A percentile compares a stretch with the other conserved stretches of the same genome.
Conservation (phyloP, 2,329 filamentous ascomycete species). For the Penicillium hesseltinei region DNA sequence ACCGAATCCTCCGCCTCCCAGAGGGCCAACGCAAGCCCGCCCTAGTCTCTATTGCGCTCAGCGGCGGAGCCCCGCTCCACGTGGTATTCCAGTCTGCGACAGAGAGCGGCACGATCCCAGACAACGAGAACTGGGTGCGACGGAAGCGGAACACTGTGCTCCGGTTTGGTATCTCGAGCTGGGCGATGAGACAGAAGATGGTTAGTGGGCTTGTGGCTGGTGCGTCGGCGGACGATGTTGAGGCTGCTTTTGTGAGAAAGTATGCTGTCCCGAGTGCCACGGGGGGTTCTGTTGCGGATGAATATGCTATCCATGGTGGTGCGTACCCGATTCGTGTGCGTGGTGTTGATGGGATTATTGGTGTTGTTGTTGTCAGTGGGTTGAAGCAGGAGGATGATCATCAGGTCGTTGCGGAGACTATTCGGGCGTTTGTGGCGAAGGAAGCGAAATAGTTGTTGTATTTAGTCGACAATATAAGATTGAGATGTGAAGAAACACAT, state of each 20-base stretch:
- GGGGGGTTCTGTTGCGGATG: slow-evolving; percentile 46
- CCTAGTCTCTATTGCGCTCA: slow-evolving; percentile 41
- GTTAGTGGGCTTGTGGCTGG: slow-evolving; percentile 13
- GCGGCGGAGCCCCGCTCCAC: slow-evolving; percentile 44
- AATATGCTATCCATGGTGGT: slow-evolving; percentile 77
- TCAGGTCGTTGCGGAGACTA: slow-evolving; percentile 68
- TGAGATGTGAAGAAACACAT: neutral
- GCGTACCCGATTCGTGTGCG: slow-evolving; percentile 69
- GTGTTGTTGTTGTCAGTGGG: slow-evolving; percentile 72
- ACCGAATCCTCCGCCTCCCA: slow-evolving; percentile 37
- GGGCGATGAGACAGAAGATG: slow-evolving; percentile 69
- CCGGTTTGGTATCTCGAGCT: slow-evolving; percentile 67
- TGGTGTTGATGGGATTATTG: slow-evolving; percentile 73
- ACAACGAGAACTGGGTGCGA: slow-evolving; percentile 69
- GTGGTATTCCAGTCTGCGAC: slow-evolving; percentile 69
- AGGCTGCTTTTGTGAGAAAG: slow-evolving; percentile 63
- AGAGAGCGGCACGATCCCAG: slow-evolving; percentile 64
- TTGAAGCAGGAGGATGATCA: slow-evolving; percentile 77
- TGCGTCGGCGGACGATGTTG: slow-evolving; percentile 50
- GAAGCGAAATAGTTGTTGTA: slow-evolving; percentile 12
- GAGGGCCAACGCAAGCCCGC: slow-evolving; percentile 36
- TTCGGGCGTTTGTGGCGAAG: slow-evolving; percentile 51
- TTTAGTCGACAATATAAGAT: neutral
- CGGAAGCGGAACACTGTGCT: slow-evolving; percentile 72
- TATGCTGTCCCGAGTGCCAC: slow-evolving; percentile 59